Base-by-base conservation (phyloP, 192 early-diverging fungal genomes). In the Coemansia asiatica region DNA sequence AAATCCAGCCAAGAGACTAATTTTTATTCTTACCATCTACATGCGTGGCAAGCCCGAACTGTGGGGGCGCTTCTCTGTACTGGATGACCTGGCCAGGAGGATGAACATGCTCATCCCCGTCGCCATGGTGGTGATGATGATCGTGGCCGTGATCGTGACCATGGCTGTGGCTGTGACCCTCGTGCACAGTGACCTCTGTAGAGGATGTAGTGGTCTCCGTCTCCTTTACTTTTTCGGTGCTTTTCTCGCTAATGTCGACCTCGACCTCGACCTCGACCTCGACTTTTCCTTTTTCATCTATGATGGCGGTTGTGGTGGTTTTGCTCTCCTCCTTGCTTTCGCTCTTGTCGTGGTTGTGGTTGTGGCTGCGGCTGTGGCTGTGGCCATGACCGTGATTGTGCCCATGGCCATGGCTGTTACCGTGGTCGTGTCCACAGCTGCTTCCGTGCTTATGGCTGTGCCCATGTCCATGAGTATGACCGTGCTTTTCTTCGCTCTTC, bases 11-110 rank as follows among this genome's bases (percentile, higher is more conserved):
- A 16, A 13, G 8, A 2, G 40, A 44, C 40, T 13, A 44, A 13
- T 9, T 55, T 28, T 8, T 26, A 3, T 56, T 72, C 78, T 72
- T 75, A 76, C 74, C 67, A 65, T 81, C 79, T 31, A 81, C 79
- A 49, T 76, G 73, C 2, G 48, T 61, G n/a, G 79, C 79, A 19
- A 82, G 70, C 18, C 71, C 71, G 57, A 82, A 82, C 68, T 81
- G 78, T 7, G 78, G 78, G 2, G 78, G 67, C 8, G 78, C 72
- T 38, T 81, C 78, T 18, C 50, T 56, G 56, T 81, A 81, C 66
- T 72, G 64, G 16, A 81, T 74, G 19, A 60, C 73, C 54, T 72
- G 66, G 12, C 79, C 75, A 4, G 46, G 62, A 12, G 69, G 68
- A 27, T 76, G 74, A 9, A 53, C 63, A 22, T 54, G 40, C 10